These are phyloP conservation scores for Amphichorda felina DNA, from an alignment of 2,329 filamentous ascomycete genomes.

Conservation along the genomic window DNA sequence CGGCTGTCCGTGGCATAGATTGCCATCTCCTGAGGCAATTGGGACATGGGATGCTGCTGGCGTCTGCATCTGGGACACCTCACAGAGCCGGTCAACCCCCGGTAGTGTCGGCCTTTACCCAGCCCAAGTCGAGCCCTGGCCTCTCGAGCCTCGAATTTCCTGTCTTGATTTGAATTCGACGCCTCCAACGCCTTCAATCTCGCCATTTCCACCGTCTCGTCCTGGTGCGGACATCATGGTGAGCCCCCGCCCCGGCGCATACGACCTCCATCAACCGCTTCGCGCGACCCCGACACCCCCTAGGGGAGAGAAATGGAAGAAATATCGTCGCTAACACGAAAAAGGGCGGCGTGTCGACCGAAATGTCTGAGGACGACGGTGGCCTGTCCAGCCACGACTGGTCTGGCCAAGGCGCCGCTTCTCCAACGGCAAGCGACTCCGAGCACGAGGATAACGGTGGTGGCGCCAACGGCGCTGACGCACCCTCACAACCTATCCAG, in stretches of 20 bases:
- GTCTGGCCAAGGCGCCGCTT: conserved; percentile 14
- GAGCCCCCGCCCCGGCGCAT: conserved; percentile 5
- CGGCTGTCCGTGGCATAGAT: conserved; percentile 21
- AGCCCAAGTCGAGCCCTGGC: neutral
- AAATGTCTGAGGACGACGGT: conserved; percentile 32
- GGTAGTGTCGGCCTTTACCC: conserved; percentile 1
- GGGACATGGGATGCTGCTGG: conserved; percentile 17
- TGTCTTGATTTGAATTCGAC: neutral
- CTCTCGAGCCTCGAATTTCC: neutral
- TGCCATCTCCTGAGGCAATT: conserved; percentile 22
- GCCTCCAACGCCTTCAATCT: neutral
- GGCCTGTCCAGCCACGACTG: conserved; percentile 21
- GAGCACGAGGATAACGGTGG: conserved; percentile 27
- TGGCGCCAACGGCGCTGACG: conserved; percentile 14
- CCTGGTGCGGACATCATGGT: conserved; percentile 2
- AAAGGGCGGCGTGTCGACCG: conserved; percentile 17
- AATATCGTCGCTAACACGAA: conserved; percentile 7
- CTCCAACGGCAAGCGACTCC: conserved; percentile 30
- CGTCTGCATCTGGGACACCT: conserved; percentile 16
- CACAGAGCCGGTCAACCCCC: conserved; percentile 5
- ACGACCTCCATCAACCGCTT: neutral
- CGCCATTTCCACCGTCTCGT: neutral
- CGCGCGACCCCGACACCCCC: neutral
- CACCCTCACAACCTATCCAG: conserved; percentile 48
- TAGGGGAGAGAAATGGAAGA: neutral